Evolutionary conservation across 441 rosid genomes (phyloP).

Genomic region (Mallotus repandus): DNA sequence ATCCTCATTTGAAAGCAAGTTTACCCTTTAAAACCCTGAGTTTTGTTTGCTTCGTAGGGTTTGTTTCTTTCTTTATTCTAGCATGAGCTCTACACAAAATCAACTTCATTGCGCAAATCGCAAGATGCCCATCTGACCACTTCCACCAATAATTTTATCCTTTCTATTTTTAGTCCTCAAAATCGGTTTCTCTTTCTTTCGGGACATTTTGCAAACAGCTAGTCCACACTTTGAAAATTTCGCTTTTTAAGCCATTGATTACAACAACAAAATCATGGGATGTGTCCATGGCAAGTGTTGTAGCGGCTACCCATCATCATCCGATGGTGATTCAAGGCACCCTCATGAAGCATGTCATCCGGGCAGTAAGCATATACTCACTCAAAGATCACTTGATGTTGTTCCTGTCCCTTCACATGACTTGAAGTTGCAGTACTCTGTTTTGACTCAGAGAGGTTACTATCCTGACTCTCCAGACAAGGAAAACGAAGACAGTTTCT

Average conservation of each 20-base stretch:
- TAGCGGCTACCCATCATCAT: constrained; percentile 52
- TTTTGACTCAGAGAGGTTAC: constrained; percentile 75
- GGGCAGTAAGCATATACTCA: constrained; percentile 41
- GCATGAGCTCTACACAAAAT: constrained; percentile 30
- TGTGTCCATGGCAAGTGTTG: constrained; percentile 86
- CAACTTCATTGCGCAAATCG: constrained; percentile 31
- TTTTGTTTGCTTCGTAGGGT: constrained; percentile 11
- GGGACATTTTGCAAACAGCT: constrained; percentile 29
- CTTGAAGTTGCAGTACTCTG: constrained; percentile 70
- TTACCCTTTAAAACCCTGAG: background rate
- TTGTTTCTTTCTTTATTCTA: constrained; percentile 3
- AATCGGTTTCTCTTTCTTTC: constrained; percentile 16
- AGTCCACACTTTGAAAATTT: constrained; percentile 9
- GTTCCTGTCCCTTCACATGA: constrained; percentile 64
- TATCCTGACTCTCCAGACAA: constrained; percentile 79
- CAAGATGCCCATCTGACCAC: constrained; percentile 22
- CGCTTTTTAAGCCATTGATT: constrained; percentile 12
- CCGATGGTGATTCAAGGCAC: constrained; percentile 50
- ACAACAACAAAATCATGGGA: constrained; percentile 50
- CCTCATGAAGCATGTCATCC: constrained; percentile 24
- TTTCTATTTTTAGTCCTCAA: background rate
- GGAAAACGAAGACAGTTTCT: constrained; percentile 85
- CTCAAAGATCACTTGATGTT: constrained; percentile 59
- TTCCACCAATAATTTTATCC: constrained; percentile 22
- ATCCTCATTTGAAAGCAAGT: constrained; percentile 15